Conservation (phyloP, 352 stramenopile species). For the Phytophthora macrochlamydospora region DNA sequence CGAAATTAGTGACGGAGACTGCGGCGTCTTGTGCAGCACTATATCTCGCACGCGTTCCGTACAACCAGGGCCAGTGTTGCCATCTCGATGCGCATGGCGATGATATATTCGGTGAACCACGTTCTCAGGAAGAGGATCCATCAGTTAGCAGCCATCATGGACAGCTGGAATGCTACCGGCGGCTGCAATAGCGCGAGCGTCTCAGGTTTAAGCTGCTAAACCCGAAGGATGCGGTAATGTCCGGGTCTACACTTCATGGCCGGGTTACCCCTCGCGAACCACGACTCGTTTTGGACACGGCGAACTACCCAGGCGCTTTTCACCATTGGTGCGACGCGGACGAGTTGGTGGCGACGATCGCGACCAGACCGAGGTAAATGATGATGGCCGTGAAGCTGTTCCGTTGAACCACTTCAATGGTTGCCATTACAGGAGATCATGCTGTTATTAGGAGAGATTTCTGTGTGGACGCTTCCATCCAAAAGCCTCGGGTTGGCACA, state of each 20-base stretch:
- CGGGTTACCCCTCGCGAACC: slow-evolving; percentile 10
- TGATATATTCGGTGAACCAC: slow-evolving; percentile 1
- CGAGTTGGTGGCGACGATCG: neutral
- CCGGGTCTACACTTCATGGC: slow-evolving; percentile 12
- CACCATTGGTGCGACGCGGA: slow-evolving; percentile 10
- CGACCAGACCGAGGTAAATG: slow-evolving; percentile 3
- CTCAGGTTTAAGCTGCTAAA: slow-evolving; percentile 27
- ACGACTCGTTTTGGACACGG: slow-evolving; percentile 31
- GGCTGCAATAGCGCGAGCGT: slow-evolving; percentile 28
- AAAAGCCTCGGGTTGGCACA: slow-evolving; percentile 31
- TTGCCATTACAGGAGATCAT: slow-evolving; percentile 33
- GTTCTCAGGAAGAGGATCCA: slow-evolving; percentile 6
- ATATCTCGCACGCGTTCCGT: slow-evolving; percentile 49
- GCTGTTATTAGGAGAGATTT: slow-evolving; percentile 33
- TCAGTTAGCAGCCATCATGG: neutral
- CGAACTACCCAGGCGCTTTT: slow-evolving; percentile 1
- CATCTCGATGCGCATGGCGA: neutral
- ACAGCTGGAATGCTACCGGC: slow-evolving; percentile 17
- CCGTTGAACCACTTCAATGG: neutral
- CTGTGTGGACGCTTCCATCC: slow-evolving; percentile 32
- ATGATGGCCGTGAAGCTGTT: slow-evolving; percentile 1
- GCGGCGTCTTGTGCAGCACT: slow-evolving; percentile 36
- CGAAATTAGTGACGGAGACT: slow-evolving; percentile 10
- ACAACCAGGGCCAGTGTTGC: slow-evolving; percentile 26
- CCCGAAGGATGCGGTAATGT: slow-evolving; percentile 11